phyloP scores from a whole-genome alignment of 2,329 filamentous ascomycete genomes.

The Fonsecaea pugnacius region DNA sequence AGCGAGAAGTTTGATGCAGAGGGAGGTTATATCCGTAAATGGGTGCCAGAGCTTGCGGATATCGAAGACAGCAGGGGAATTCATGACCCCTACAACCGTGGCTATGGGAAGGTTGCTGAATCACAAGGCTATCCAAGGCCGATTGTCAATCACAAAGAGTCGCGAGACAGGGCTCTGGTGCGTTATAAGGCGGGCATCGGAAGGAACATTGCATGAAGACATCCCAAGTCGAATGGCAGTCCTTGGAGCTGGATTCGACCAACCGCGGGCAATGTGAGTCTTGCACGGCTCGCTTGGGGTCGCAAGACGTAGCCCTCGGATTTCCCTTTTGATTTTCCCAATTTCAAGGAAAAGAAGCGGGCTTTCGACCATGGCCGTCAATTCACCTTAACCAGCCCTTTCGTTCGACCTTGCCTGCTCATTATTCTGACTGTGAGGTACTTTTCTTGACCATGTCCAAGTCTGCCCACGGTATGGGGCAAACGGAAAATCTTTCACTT shows the following conservation, averaged over 20 bases:
- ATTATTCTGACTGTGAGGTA: no score
- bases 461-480: no score
- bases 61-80: slow-evolving; percentile 63
- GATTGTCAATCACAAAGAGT: slow-evolving; percentile 74
- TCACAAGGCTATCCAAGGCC: slow-evolving; percentile 73
- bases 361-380: no score
- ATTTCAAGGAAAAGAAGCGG: no score
- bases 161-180: slow-evolving; percentile 68
- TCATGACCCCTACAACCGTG: slow-evolving; percentile 77
- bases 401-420: no score
- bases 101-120: slow-evolving; percentile 62
- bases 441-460: no score
- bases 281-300: not conserved
- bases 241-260: not conserved
- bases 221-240: not conserved
- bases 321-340: no score
- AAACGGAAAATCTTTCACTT: no score
- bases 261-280: not conserved
- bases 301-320: not conserved
- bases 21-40: slow-evolving; percentile 79
- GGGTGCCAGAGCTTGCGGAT: slow-evolving; percentile 74
- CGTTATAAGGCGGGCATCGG: slow-evolving; percentile 71
- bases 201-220: slow-evolving; percentile 7
- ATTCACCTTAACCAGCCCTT: no score
- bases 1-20: slow-evolving; percentile 82